Evolutionary conservation across 306 rosid genomes (phyloP), one percentile per base, ranked within the genome.

Genomic region (Senna tora): DNA sequence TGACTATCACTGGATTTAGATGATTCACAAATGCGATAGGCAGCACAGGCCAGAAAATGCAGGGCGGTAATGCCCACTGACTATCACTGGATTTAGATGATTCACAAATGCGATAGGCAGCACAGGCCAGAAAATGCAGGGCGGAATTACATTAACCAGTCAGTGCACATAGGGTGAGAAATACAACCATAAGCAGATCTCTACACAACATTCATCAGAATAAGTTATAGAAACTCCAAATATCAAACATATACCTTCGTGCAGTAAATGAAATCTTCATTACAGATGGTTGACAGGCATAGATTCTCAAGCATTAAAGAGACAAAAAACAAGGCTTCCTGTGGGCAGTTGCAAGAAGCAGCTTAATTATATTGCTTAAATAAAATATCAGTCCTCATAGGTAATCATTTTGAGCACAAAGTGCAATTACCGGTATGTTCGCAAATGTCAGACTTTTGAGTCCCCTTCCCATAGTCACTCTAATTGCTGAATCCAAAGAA

Each of bases 261-360:
- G 78, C 84, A 81, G 77, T 75, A 76, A 45, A 81, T 71, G 52
- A 81, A 58, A 33, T 81, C 81, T 67, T 76, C 81, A 69, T 81
- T 81, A 20, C 53, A 52, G 41, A 58, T 79, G 0, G 63, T 49
- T 51, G 81, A 81, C 61, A 81, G 25, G 50, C 78, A 65, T 53
- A 66, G 39, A 34, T 72, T 76, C 75, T 72, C 68, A 7, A 81
- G 81, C 28, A 81, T 60, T 75, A 81, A 46, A 41, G 84, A 76
- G 67, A 81, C 43, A 71, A 81, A 81, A 52, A 65, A 81, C 75
- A 76, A 71, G 46, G 43, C 54, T 16, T 81, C 75, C 84, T 81
- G 78, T 52, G 49, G 72, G n/a, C 41, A 51, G 55, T 67, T 42
- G 11, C 1, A 13, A 67, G 5, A 54, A 62, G 52, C 59, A 61